Base-by-base conservation (phyloP, 2,329 filamentous ascomycete genomes). In the Hymenoscyphus scutula region DNA sequence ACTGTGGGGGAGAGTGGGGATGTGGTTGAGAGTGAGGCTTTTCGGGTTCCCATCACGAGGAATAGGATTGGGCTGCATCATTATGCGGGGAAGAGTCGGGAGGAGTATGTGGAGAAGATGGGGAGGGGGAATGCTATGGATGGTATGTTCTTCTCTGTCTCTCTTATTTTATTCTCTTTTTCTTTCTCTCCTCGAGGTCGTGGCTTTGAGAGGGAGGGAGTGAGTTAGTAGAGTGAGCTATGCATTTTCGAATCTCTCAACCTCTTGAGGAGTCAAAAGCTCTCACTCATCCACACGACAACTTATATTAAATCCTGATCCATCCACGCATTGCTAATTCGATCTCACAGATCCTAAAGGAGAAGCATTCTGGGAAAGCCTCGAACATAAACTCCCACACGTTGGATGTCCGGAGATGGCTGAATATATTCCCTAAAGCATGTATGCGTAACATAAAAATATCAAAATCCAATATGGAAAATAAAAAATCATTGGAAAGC, bases 71-170 rank as follows among this genome's bases (percentile, higher is more conserved):
- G 68, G 2, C 54, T 76, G 59, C 74, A 76, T 62, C 74, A 75
- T 60, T 76, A 75, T 64, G 72, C 72, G 4, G 59, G 72, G 51
- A 74, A 75, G 65, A 74, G 72, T 59, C 63, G 68, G 29, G 69
- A 74, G 64, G 70, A 76, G 61, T 75, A 71, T 59, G 67, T 69
- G 64, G 68, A 69, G 58, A 73, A 73, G 65, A 67, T 71, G 58
- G 61, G 61, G 53, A 65, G 67, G 19, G 68, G 71, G 2, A 70
- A 71, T 62, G 70, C 65, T 17, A 71, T 72, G 70, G 62, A 64
- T 58, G 62, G 56, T 58, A 32, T 41, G 56, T 58, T 17, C 2
- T 30, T 23, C 25, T 34, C 15, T n/a, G 53, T n/a, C n/a, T 56
- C 11, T 30, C 4, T 53, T 53, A 2, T 23, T 13, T 56, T 56